Percentiles rank a stretch among this genome's conserved stretches.
phyloP scores from a whole-genome alignment of 1,284 basidiomycete genomes.

The Irpex rosettiformis region DNA sequence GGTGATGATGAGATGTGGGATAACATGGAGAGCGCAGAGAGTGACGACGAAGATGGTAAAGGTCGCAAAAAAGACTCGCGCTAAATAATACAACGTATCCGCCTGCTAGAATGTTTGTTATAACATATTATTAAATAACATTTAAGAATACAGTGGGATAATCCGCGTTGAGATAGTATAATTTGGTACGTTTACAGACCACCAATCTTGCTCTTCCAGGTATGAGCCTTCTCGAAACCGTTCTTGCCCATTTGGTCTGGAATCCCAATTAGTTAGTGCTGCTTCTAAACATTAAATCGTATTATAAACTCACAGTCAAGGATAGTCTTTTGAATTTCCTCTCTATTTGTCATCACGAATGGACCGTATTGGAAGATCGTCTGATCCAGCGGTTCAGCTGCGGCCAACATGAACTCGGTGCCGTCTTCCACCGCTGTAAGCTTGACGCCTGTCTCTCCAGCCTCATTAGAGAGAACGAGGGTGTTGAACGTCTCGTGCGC shows the following conservation, averaged over 20 bases:
- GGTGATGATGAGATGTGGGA: constrained; percentile 46
- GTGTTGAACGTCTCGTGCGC: constrained; percentile 69
- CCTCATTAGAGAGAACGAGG: constrained; percentile 64
- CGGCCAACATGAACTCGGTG: constrained; percentile 74
- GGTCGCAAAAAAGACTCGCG: constrained; percentile 9
- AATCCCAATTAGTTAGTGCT: neutral
- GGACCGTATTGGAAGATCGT: constrained; percentile 86
- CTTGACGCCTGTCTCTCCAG: constrained; percentile 57
- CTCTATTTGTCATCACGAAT: constrained; percentile 79
- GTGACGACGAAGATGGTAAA: constrained; percentile 26
- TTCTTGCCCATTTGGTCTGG: constrained; percentile 72
- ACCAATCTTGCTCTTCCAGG: constrained; percentile 86
- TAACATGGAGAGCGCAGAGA: constrained; percentile 32
- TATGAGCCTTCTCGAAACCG: constrained; percentile 89
- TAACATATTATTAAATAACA: neutral
- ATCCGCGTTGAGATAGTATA: neutral
- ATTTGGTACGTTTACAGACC: constrained; percentile 9
- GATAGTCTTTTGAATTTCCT: constrained; percentile 83
- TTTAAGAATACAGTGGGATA: neutral
- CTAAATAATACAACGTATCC: neutral
- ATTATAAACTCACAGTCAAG: constrained; percentile 76
- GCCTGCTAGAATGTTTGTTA: neutral
- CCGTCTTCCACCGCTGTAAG: constrained; percentile 54
- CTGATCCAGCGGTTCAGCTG: constrained; percentile 90
- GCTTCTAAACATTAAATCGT: too few species aligned